Base-by-base conservation (phyloP, 176 grass and related monocot species). In the Puya raimondii region DNA sequence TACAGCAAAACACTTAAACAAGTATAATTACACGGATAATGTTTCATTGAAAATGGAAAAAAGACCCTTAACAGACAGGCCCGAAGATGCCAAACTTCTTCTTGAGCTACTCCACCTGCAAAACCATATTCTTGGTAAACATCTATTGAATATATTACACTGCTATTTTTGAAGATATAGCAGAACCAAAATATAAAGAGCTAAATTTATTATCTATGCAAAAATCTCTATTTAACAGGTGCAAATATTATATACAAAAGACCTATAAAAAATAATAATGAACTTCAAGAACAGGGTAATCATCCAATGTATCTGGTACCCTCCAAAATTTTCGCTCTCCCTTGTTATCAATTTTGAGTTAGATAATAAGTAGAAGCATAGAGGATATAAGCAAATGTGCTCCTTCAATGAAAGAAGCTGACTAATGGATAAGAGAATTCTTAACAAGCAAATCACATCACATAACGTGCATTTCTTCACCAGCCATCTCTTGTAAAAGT, bases 1-100 rank as follows among this genome's bases (percentile, higher is more conserved):
- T 82, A 75, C 74, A 71, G 61, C 49, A 72, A 82, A 84, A 77
- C 81, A 79, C 79, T 82, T 83, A 81, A 77, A 22, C 54, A 68
- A 76, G 14, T 5, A 10, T 33, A 3, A 47, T n/a, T 49, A 21
- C 42, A 67, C 2, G 11, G 65, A 67, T 67, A 6, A 47, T 67
- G 65, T 67, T 12, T n/a, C 33, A 9, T 67, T 67, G 4, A 48
- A 78, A 88, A 77, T 58, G n/a, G 67, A 66, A 69, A 81, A 10
- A 84, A 81, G 27, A 75, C 33, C 53, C 78, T 25, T 23, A 53
- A 10, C 26, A 48, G 22, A 67, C 63, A 73, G 18, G 67, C 18
- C 25, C 26, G 53, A 78, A 72, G 14, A 80, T 73, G 51, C 74
- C 50, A 78, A 77, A 80, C 50, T 63, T 77, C 47, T 56, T 48